Conservation (phyloP, 129 eudicot genomes). For the Tagetes erecta region DNA sequence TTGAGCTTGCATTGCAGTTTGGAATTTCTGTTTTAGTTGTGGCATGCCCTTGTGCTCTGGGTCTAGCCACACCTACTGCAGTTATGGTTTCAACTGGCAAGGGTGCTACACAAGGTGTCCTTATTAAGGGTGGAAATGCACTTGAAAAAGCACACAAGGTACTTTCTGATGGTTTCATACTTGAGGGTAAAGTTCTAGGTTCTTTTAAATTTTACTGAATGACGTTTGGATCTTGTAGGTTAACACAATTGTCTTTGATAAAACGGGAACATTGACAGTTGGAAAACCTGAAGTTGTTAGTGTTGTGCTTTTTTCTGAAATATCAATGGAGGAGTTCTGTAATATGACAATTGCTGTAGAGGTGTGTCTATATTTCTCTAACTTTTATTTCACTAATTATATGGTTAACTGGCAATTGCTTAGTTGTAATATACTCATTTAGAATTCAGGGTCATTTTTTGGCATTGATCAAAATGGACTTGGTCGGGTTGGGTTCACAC, state of each 20-base stretch:
- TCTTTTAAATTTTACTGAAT: not conserved
- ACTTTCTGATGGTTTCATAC: not conserved
- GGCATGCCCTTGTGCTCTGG: slow-evolving; percentile 68
- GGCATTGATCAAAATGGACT: not conserved
- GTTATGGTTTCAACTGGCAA: slow-evolving; percentile 65
- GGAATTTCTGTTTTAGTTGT: slow-evolving; percentile 65
- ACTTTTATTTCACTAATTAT: slow-evolving; percentile 14
- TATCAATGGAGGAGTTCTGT: slow-evolving; percentile 38
- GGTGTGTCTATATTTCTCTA: slow-evolving; percentile 28
- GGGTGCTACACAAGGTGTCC: slow-evolving; percentile 64
- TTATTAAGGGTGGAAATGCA: slow-evolving; percentile 62
- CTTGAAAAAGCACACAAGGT: slow-evolving; percentile 65
- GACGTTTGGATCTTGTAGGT: slow-evolving; percentile 28
- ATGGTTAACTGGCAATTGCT: not conserved
- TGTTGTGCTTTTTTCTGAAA: slow-evolving; percentile 29
- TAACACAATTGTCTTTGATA: slow-evolving; percentile 42
- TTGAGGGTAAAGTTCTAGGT: slow-evolving; percentile 5
- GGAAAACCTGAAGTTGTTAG: slow-evolving; percentile 43
- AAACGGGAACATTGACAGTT: slow-evolving; percentile 45
- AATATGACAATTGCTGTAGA: slow-evolving; percentile 37
- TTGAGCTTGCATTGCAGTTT: slow-evolving; percentile 58
- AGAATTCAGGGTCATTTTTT: not conserved
- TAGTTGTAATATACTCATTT: not conserved
- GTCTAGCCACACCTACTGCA: slow-evolving; percentile 67
- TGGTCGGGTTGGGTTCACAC: not conserved